Evolutionary conservation across 345 rosid genomes (phyloP).

Genomic region (Toxicodendron radicans): DNA sequence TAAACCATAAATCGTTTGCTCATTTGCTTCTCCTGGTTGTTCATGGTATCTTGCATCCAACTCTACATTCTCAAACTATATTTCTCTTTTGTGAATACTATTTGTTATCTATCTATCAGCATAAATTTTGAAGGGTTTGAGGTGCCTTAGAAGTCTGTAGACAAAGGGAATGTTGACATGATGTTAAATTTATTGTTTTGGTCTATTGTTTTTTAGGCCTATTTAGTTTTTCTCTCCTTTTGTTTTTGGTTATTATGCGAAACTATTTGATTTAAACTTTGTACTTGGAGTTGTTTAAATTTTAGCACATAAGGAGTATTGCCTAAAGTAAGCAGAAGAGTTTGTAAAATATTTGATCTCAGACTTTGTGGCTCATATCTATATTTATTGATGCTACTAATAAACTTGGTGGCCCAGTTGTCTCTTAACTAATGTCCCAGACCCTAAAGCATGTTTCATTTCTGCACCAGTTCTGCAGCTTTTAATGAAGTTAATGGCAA

Average conservation of each 20-base stretch:
- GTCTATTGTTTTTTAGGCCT: not conserved
- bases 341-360: not conserved
- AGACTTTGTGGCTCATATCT: not conserved
- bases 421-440: conserved; percentile 11
- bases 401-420: conserved; percentile 7
- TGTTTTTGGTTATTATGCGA: not conserved
- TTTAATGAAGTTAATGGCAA: conserved; percentile 24
- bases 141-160: not conserved
- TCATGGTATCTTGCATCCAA: not conserved
- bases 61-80: not conserved
- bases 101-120: not conserved
- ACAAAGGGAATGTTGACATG: not conserved
- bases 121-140: not conserved
- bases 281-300: not conserved
- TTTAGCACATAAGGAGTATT: not conserved
- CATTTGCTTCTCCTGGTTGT: not conserved
- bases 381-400: not conserved
- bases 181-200: not conserved
- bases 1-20: not conserved
- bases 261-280: not conserved
- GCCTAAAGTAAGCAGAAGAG: not conserved
- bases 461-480: conserved; percentile 30
- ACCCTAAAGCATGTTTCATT: conserved; percentile 13
- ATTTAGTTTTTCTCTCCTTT: not conserved
- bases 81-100: not conserved